phyloP scores from a whole-genome alignment of 2,329 filamentous ascomycete species.

The Colletotrichum acutatum region DNA sequence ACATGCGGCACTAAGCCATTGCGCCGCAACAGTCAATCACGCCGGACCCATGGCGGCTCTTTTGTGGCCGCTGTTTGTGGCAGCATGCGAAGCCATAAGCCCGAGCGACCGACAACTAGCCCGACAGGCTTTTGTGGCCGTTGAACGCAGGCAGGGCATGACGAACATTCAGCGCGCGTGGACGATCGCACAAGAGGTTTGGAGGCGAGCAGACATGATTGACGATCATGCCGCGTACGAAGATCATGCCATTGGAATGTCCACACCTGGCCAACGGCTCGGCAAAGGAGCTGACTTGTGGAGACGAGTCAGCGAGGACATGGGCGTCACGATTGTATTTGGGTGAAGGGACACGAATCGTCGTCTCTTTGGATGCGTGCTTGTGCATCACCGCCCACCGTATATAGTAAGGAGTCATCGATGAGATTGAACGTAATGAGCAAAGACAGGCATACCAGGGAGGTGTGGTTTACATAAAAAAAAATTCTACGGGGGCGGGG shows the following conservation, averaged over 20 bases:
- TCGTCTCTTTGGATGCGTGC: neutral
- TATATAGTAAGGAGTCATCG: neutral
- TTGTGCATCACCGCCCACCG: neutral
- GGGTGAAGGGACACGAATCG: conserved; percentile 53
- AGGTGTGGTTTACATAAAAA: conserved; percentile 27
- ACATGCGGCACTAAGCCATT: conserved; percentile 62
- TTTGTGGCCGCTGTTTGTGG: conserved; percentile 73
- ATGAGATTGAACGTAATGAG: conserved; percentile 12
- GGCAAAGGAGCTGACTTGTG: conserved; percentile 56
- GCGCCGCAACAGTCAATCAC: conserved; percentile 64
- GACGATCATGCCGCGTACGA: conserved; percentile 37
- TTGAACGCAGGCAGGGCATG: conserved; percentile 71
- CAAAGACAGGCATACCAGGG: neutral
- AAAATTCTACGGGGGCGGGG: neutral
- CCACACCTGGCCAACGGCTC: conserved; percentile 28
- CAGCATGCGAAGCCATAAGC: conserved; percentile 67
- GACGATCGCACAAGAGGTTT: conserved; percentile 71
- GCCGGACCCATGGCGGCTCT: conserved; percentile 71
- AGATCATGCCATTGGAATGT: conserved; percentile 7
- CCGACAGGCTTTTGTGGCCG: conserved; percentile 60
- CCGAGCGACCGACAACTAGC: conserved; percentile 63
- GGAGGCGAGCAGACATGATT: conserved; percentile 61
- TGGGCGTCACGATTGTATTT: conserved; percentile 70
- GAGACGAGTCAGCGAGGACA: conserved; percentile 67
- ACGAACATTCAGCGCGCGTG: conserved; percentile 71